Base-by-base conservation (phyloP, 495 filamentous ascomycete species). In the Echria macrotheca region DNA sequence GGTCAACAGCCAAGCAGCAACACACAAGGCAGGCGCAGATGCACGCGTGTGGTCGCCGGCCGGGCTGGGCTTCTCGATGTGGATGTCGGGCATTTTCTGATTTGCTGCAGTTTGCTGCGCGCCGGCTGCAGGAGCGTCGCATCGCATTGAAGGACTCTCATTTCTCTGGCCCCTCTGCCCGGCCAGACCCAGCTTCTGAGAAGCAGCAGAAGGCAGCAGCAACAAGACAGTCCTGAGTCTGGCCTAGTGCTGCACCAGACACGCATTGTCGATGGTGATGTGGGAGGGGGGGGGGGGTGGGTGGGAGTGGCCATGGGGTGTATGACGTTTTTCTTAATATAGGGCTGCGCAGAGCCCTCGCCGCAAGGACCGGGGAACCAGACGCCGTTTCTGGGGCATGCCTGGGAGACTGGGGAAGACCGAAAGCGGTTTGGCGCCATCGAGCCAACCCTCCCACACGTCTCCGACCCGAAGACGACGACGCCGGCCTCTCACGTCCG, bases 1-100 rank as follows among this genome's bases (percentile, higher is more conserved):
- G n/a, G n/a, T n/a, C n/a, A n/a, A n/a, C n/a, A n/a, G n/a, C n/a
- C n/a, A n/a, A n/a, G n/a, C n/a, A n/a, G n/a, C n/a, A n/a, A n/a
- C n/a, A n/a, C n/a, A n/a, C n/a, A n/a, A n/a, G n/a, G n/a, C n/a
- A n/a, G n/a, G n/a, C n/a, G n/a, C n/a, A n/a, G 12, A 41, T 41
- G 18, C 21, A 25, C 12, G 8, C 38, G 14, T 12, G 38, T 17
- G 21, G 21, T 31, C 7, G 7, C 7, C 28, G 28, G 28, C 28
- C 12, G 12, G 41, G 49, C 11, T 46, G 26, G 18, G 49, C 54
- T 61, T 56, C 60, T 63, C 50, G 47, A 65, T 61, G 26, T 40
- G 62, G 62, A 65, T 33, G 50, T 61, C 63, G 63, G 63, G 53
- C 55, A 66, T 47, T 66, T 66, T 66, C 60, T 61, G 33, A 63